Percentiles rank a stretch among this genome's conserved stretches.
These are phyloP conservation scores for Silene noctiflora DNA, from an alignment of 179 eudicot genomes.

Conservation along the genomic window DNA sequence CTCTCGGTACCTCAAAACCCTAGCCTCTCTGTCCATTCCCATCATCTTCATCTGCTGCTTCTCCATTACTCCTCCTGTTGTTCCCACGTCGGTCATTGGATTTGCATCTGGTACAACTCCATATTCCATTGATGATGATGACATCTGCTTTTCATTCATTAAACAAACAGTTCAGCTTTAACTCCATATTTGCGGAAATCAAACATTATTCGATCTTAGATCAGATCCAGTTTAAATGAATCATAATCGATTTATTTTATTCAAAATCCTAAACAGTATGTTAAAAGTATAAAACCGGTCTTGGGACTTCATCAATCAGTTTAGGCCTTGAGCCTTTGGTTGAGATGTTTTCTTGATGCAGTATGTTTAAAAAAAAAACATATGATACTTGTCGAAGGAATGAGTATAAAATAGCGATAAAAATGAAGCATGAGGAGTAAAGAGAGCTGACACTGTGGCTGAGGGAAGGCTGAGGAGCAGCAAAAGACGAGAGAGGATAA, in stretches of 20 bases:
- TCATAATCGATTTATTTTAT: not conserved
- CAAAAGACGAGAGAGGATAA: slow-evolving; percentile 21
- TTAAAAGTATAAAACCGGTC: too few species aligned
- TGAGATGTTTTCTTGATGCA: too few species aligned
- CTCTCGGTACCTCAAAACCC: slow-evolving; percentile 76
- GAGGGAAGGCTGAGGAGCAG: slow-evolving; percentile 29
- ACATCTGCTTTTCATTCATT: slow-evolving; percentile 33
- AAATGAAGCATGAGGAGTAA: not conserved
- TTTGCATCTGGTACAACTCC: slow-evolving; percentile 77
- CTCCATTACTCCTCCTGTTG: slow-evolving; percentile 10
- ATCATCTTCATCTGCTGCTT: slow-evolving; percentile 34
- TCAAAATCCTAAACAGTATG: too few species aligned
- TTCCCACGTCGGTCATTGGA: slow-evolving; percentile 25
- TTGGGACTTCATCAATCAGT: too few species aligned
- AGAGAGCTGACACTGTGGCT: slow-evolving; percentile 35
- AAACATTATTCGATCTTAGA: not conserved
- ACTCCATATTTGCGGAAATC: not conserved
- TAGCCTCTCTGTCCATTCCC: slow-evolving; percentile 61
- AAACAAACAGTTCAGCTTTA: not conserved
- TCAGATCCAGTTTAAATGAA: not conserved
- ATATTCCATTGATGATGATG: slow-evolving; percentile 67
- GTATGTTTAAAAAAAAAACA: too few species aligned
- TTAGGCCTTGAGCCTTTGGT: too few species aligned
- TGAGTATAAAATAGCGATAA: not conserved
- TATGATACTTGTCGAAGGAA: too few species aligned